Base-by-base conservation (phyloP, 495 filamentous ascomycete species). In the Cairneyella variabilis region DNA sequence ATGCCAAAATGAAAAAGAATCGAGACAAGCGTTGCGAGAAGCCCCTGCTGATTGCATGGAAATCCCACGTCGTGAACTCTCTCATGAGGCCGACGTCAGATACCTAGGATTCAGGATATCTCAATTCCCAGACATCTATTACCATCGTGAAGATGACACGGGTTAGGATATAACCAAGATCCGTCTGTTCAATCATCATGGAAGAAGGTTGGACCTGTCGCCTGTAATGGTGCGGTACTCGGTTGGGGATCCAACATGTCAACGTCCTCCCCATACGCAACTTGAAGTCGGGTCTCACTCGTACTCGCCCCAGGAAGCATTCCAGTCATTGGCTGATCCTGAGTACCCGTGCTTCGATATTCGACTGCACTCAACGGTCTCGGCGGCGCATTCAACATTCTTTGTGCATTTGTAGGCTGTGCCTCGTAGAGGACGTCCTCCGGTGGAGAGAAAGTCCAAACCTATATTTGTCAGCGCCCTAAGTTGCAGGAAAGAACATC, bases 371-470 rank as follows among this genome's bases (percentile, higher is more conserved):
- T 51, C 12, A 58, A 45, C 6, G 60, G 60, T 25, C 60, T 27
- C 18, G 60, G 53, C 6, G 54, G 49, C 3, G 55, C 34, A 30
- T 43, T 32, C 1, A 58, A 34, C 30, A 61, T 45, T 7, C 60
- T 40, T 46, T 62, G 55, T 22, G 55, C 48, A 25, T 25, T 20
- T 1, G 52, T 49, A n/a, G 52, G 26, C 69, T 21, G 71, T 68
- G 3, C 67, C 74, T 28, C 74, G 73, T 20, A 72, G 69, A 37
- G 72, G 67, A 48, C 54, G 38, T 90, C 88, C 51, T 89, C 85
- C 1, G 89, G 90, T 6, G 90, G 90, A 1, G 90, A 88, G 69
- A 96, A 96, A 0, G 86, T 89, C 87, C 88, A 96, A 11, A 96
- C 89, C 90, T 95, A 53, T 28, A 44, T 21, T n/a, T 27, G 30